Evolutionary conservation across 2,329 filamentous ascomycete species (phyloP).

Genomic region (Sporothrix phasma): DNA sequence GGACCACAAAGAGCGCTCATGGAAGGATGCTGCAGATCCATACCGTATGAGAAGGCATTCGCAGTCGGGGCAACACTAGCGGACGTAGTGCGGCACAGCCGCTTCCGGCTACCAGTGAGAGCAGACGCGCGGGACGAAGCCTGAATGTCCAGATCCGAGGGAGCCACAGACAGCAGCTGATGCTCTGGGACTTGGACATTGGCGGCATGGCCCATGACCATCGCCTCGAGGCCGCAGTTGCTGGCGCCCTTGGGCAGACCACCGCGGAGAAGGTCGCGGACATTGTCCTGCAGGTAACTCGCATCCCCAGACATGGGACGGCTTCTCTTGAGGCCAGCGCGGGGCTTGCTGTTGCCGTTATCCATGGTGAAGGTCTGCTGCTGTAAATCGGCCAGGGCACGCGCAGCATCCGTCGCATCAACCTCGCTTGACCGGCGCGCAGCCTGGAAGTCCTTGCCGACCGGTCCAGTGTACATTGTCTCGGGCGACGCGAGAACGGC

Average conservation of each 20-base stretch:
- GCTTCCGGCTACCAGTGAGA: conserved; percentile 47
- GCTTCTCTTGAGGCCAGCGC: conserved; percentile 46
- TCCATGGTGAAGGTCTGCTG: conserved; percentile 30
- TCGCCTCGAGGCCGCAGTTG: conserved; percentile 28
- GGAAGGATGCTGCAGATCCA: conserved; percentile 38
- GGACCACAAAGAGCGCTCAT: conserved; percentile 43
- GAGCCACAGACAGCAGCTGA: background rate
- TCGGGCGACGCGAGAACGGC: conserved; percentile 47
- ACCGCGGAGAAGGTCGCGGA: conserved; percentile 49
- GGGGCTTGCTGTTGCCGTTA: conserved; percentile 22
- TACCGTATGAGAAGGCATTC: conserved; percentile 10
- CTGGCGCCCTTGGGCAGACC: conserved; percentile 23
- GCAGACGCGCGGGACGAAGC: conserved; percentile 24
- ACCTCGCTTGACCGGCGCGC: conserved; percentile 37
- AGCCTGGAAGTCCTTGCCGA: conserved; percentile 36
- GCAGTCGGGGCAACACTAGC: background rate
- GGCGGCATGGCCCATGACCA: conserved; percentile 27
- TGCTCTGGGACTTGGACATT: conserved; percentile 24
- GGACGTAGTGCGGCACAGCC: conserved; percentile 45
- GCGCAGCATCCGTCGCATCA: conserved; percentile 50
- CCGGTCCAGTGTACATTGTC: conserved; percentile 40
- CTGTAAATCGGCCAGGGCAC: conserved; percentile 51
- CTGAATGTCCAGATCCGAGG: conserved; percentile 5
- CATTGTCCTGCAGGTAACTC: conserved; percentile 51
- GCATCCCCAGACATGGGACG: conserved; percentile 49